Evolutionary conservation across 2,329 filamentous ascomycete genomes (phyloP), one percentile per base, ranked within the genome.

Genomic region (Rhinocladiella similis): DNA sequence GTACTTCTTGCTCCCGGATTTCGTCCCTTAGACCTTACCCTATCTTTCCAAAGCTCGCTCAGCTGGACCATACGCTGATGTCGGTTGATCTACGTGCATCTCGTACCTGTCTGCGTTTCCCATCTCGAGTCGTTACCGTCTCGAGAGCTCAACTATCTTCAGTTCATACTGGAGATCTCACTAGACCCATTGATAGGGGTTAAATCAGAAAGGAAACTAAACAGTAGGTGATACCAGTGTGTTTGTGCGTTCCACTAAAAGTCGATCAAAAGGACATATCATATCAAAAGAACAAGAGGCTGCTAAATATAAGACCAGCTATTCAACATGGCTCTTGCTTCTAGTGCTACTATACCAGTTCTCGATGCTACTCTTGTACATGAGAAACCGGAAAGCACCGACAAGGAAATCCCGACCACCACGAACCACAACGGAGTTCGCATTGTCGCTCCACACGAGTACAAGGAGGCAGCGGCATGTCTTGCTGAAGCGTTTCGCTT

Each of bases 401-500:
- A 52, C 38, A 54, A 56, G 42, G 54, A 56, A 20, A 22, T 53
- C 29, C 41, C 58, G 18, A 45, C 55, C 16, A 62, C 46, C 27
- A 20, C 27, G n/a, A 83, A 77, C 80, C 78, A 80, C 59, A 76
- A 80, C 63, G 73, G 76, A 50, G 81, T 90, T 65, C 87, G 89
- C 61, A 71, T 81, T 57, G 76, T 92, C 62, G 76, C 77, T 61
- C 80, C 86, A 67, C 75, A 80, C 55, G 88, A 92, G 74, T 88
- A 84, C 76, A 85, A 85, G 69, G 82, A 85, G 69, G 89, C 88
- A 29, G 88, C 86, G 22, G 76, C 82, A 35, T 86, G 86, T 67
- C 82, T 95, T 64, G 87, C 90, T 46, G 84, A 90, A 69, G 87
- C 90, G 61, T 94, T 95, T 75, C 85, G 83, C 56, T 78, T 85